Evolutionary conservation across 352 stramenopile species (phyloP).

Genomic region (Globisporangium mamillatum): DNA sequence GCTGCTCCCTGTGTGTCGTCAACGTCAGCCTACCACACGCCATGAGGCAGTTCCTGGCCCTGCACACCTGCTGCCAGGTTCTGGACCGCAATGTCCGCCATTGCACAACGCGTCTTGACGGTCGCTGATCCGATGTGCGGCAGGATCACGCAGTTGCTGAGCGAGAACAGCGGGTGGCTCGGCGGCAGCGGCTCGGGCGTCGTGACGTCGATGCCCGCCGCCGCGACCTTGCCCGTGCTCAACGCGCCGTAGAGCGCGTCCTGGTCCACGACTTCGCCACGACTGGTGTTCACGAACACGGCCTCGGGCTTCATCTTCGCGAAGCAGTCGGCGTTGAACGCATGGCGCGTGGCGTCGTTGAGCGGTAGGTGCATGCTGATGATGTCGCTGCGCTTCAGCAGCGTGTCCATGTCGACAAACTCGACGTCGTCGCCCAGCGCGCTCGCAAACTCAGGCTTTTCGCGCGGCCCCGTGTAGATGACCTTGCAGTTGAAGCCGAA

Average conservation of each 20-base stretch:
- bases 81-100: slow-evolving; percentile 68
- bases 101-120: slow-evolving; percentile 55
- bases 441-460: slow-evolving; percentile 47
- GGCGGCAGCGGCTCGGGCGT: slow-evolving; percentile 86
- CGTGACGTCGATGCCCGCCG: slow-evolving; percentile 84
- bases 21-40: slow-evolving; percentile 22
- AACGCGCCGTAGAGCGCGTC: slow-evolving; percentile 60
- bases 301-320: slow-evolving; percentile 78
- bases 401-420: slow-evolving; percentile 73
- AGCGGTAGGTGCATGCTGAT: slow-evolving; percentile 87
- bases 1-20: background rate
- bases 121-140: slow-evolving; percentile 49
- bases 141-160: slow-evolving; percentile 61
- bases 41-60: slow-evolving; percentile 38
- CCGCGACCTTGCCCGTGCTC: slow-evolving; percentile 37
- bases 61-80: slow-evolving; percentile 60
- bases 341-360: slow-evolving; percentile 57
- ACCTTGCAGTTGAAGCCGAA: slow-evolving; percentile 81
- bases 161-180: slow-evolving; percentile 65
- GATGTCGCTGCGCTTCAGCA: slow-evolving; percentile 82
- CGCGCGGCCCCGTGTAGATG: slow-evolving; percentile 70
- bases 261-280: slow-evolving; percentile 90
- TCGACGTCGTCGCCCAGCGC: slow-evolving; percentile 42
- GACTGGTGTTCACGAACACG: slow-evolving; percentile 92
- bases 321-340: slow-evolving; percentile 76